Base-by-base conservation (phyloP, 768 basidiomycete genomes). In the Termitomyces sp. region DNA sequence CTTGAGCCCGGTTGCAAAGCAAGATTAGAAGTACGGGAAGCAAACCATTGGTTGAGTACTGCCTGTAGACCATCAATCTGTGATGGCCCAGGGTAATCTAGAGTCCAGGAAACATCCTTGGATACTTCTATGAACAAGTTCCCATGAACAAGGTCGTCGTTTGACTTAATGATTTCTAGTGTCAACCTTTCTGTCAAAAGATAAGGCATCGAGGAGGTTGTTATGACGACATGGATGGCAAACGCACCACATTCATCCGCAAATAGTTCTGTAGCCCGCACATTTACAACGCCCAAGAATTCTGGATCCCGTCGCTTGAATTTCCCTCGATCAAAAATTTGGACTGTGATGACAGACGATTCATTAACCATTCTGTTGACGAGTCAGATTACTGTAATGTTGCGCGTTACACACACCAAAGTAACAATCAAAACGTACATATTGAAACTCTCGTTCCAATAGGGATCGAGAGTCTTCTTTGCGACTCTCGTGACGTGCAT, bases 261-360 rank as follows among this genome's bases (percentile, higher is more conserved):
- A 43, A 98, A 77, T 24, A 89, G 89, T 73, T 95, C 91, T 69
- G 87, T 84, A 60, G 98, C 93, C 64, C 89, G 84, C 63, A 98
- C 83, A 70, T 99, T 99, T 65, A 98, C 95, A 14, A 98, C 96
- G 36, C 97, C 97, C 54, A 99, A 79, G 74, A 99, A 99, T 2
- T 97, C 97, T 70, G 98, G 97, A 71, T 99, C 97, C 67, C 89
- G 87, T 74, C 91, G 83, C 81, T 99, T 99, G 79, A 98, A 98
- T 76, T 99, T 99, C 72, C 94, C 88, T 74, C 98, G 96, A 75
- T 99, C 97, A 65, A 98, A 98, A 66, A 98, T 97, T 75, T 99
- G 97, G 1, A 98, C 95, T 5, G 94, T 93, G 58, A 99, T 85
- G 48, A 98, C 92, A 18, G 95, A 98, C n/a, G 92, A 93, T 65